Percentiles rank a stretch among this genome's conserved stretches.
phyloP scores from a whole-genome alignment of 306 rosid genomes.

The Dicorynia guianensis region DNA sequence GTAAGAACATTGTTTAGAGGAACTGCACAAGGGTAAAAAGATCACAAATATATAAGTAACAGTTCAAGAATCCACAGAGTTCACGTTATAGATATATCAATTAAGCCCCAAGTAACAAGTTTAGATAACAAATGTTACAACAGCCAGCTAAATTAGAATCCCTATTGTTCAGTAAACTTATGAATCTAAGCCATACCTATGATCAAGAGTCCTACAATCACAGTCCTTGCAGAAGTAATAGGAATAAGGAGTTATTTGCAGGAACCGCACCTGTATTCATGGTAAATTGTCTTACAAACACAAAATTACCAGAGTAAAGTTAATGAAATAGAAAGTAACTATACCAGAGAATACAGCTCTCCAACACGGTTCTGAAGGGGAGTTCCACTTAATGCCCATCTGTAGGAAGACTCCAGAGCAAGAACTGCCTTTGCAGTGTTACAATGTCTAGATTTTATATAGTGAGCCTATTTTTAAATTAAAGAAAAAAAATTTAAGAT shows the following conservation, averaged over 20 bases:
- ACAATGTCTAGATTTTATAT: conserved; percentile 67
- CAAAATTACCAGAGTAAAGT: conserved; percentile 16
- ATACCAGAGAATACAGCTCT: conserved; percentile 88
- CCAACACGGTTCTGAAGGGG: conserved; percentile 89
- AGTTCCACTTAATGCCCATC: conserved; percentile 98
- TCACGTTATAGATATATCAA: background rate
- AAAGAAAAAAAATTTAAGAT: background rate
- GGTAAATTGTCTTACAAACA: conserved; percentile 35
- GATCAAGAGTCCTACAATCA: conserved; percentile 87
- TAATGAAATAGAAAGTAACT: conserved; percentile 17
- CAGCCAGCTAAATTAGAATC: conserved; percentile 23
- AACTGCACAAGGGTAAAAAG: conserved; percentile 53
- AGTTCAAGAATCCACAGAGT: conserved; percentile 5
- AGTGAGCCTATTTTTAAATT: conserved; percentile 68
- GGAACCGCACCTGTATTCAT: conserved; percentile 76
- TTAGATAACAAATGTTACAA: background rate
- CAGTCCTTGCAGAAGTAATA: conserved; percentile 90
- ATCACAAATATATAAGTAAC: conserved; percentile 25
- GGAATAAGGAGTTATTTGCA: conserved; percentile 83
- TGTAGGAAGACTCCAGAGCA: conserved; percentile 77
- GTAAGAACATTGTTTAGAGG: conserved; percentile 58
- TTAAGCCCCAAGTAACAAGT: background rate
- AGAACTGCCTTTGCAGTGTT: conserved; percentile 90
- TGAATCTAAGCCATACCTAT: conserved; percentile 59
- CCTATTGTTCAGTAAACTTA: conserved; percentile 7